phyloP scores from a whole-genome alignment of 768 basidiomycete genomes.

The Lactifluus subvellereus region DNA sequence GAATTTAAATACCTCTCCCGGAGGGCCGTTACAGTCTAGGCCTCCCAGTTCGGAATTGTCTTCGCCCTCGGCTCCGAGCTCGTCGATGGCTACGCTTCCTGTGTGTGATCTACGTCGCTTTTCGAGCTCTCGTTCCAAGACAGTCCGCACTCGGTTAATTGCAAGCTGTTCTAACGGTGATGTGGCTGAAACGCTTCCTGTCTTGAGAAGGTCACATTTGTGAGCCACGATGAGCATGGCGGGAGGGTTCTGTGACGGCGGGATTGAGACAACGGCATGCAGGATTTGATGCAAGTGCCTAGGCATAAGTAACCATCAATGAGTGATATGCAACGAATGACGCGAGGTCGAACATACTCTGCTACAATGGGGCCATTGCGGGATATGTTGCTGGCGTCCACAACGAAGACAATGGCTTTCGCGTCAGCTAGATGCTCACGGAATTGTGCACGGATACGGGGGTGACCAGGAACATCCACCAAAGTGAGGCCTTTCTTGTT shows the following conservation, averaged over 20 bases:
- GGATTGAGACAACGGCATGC: conserved; percentile 63
- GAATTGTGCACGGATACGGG: conserved; percentile 71
- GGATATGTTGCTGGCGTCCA: conserved; percentile 73
- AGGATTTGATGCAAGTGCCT: conserved; percentile 74
- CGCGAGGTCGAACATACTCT: conserved; percentile 50
- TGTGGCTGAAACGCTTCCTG: conserved; percentile 35
- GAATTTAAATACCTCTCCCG: conserved; percentile 60
- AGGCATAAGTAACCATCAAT: neutral
- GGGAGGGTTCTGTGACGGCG: conserved; percentile 61
- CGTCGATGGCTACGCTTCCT: conserved; percentile 65
- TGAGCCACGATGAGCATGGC: conserved; percentile 65
- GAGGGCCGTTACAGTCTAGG: conserved; percentile 56
- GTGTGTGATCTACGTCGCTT: conserved; percentile 62
- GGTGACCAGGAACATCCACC: conserved; percentile 82
- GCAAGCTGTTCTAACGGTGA: conserved; percentile 44
- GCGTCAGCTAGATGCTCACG: conserved; percentile 56
- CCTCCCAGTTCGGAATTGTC: conserved; percentile 58
- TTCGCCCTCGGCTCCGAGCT: conserved; percentile 61
- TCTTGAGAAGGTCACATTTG: conserved; percentile 67
- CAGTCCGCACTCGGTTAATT: conserved; percentile 61
- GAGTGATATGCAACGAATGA: conserved; percentile 4
- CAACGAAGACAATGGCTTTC: conserved; percentile 68
- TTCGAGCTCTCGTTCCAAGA: conserved; percentile 81
- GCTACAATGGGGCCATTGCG: conserved; percentile 70
- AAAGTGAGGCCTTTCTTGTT: conserved; percentile 45